These are phyloP conservation scores for Dipodascopsis tothii DNA, from an alignment of 805 yeast genomes.

Conservation along the genomic window DNA sequence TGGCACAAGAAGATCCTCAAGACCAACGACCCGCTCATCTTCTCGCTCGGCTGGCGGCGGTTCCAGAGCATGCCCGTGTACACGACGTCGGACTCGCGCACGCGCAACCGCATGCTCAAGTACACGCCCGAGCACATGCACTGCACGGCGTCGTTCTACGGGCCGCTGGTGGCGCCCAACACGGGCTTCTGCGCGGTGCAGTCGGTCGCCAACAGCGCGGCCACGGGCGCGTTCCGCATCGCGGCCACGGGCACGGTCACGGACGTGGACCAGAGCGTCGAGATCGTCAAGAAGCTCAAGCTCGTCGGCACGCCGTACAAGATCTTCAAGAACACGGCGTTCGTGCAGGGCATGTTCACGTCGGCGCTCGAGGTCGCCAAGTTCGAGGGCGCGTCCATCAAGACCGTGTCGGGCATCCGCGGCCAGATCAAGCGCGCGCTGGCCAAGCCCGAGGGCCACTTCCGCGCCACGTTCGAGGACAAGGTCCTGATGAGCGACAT, in stretches of 20 bases:
- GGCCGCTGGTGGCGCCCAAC: conserved; percentile 94
- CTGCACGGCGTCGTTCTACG: conserved; percentile 92
- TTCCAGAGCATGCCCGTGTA: conserved; percentile 94
- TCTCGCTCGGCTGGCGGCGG: conserved; percentile 96
- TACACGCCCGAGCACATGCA: conserved; percentile 97
- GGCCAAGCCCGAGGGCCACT: conserved; percentile 89
- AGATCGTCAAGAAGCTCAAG: conserved; percentile 91
- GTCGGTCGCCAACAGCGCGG: conserved; percentile 70
- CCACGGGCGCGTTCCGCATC: conserved; percentile 85
- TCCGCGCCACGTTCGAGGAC: conserved; percentile 95
- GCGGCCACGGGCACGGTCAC: conserved; percentile 96
- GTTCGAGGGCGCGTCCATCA: conserved; percentile 94
- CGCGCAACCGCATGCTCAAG: conserved; percentile 94
- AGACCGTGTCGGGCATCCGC: conserved; percentile 93
- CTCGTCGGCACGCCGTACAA: conserved; percentile 92
- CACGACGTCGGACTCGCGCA: conserved; percentile 94
- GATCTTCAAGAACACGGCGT: conserved; percentile 91
- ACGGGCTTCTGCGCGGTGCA: conserved; percentile 96
- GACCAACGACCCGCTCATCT: conserved; percentile 87
- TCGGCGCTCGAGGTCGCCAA: conserved; percentile 91
- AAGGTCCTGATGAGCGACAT: conserved; percentile 86
- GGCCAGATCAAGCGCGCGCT: conserved; percentile 96
- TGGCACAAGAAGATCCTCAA: conserved; percentile 97
- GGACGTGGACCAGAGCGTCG: conserved; percentile 80
- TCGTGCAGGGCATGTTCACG: conserved; percentile 91